These are phyloP conservation scores for Pittosporum tobira DNA, from an alignment of 129 eudicot species.

Conservation along the genomic window DNA sequence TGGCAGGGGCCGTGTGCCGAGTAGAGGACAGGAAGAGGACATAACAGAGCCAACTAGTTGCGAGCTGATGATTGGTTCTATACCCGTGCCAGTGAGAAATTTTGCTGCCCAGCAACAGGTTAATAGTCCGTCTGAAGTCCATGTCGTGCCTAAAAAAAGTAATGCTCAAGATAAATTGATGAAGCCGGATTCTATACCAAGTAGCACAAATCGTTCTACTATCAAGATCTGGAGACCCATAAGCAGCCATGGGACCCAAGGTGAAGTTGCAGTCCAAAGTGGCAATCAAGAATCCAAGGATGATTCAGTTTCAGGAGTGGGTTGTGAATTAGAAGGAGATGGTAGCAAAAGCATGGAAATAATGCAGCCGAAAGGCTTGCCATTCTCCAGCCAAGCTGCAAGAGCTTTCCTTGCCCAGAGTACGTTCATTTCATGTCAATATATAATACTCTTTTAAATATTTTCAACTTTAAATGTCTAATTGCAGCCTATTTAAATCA, in stretches of 20 bases:
- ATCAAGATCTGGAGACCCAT: slow-evolving; percentile 44
- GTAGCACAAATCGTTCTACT: slow-evolving; percentile 24
- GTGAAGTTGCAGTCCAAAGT: slow-evolving; percentile 19
- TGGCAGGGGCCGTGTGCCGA: slow-evolving; percentile 26
- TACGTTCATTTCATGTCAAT: slow-evolving; percentile 20
- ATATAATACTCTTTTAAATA: background rate
- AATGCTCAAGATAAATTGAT: slow-evolving; percentile 18
- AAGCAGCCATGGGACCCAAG: slow-evolving; percentile 28
- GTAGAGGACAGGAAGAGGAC: slow-evolving; percentile 25
- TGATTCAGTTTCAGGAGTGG: slow-evolving; percentile 17
- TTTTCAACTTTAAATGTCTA: background rate
- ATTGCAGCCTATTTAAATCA: background rate
- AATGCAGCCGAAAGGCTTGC: slow-evolving; percentile 7
- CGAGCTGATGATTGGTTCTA: slow-evolving; percentile 80
- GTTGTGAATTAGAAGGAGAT: slow-evolving; percentile 16
- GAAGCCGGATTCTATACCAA: slow-evolving; percentile 19
- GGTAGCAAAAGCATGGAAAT: slow-evolving; percentile 12
- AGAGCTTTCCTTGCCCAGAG: slow-evolving; percentile 62
- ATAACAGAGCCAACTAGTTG: slow-evolving; percentile 24
- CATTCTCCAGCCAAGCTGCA: slow-evolving; percentile 37
- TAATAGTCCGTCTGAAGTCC: slow-evolving; percentile 19
- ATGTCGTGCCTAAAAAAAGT: slow-evolving; percentile 2
- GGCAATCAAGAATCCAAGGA: slow-evolving; percentile 25
- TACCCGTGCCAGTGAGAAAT: slow-evolving; percentile 48
- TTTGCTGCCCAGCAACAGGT: slow-evolving; percentile 20